phyloP scores from a whole-genome alignment of 169 alveolate species.

The Theileria equi region DNA sequence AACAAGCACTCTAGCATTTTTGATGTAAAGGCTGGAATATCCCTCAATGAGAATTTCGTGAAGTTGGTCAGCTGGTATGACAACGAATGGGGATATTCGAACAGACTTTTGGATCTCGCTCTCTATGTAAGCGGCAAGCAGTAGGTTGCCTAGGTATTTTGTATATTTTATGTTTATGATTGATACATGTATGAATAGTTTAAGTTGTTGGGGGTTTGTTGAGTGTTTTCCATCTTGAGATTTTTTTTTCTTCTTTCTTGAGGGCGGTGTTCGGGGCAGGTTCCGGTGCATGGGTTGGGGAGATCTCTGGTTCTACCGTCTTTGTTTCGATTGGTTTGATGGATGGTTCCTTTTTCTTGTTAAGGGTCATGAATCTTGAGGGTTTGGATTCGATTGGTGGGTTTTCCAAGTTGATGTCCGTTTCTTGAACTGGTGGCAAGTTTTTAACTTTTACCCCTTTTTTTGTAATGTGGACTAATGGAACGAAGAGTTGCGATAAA shows the following conservation, averaged over 20 bases:
- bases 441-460: too few species aligned
- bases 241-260: neutral
- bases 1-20: constrained; percentile 93
- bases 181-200: too few species aligned
- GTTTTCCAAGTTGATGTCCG: too few species aligned
- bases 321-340: neutral
- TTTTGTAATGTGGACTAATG: too few species aligned
- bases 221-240: neutral
- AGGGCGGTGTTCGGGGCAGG: too few species aligned
- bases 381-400: too few species aligned
- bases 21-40: constrained; percentile 97
- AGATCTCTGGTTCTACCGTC: too few species aligned
- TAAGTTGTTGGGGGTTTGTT: neutral
- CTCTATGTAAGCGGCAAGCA: constrained; percentile 66
- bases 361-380: neutral
- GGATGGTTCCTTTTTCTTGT: neutral
- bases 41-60: constrained; percentile 93
- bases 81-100: constrained; percentile 98
- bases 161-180: neutral
- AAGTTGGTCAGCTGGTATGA: constrained; percentile 98
- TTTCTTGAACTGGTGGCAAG: too few species aligned
- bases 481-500: too few species aligned
- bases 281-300: too few species aligned
- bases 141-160: constrained; percentile 3
- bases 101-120: constrained; percentile 94